Percentiles rank a stretch among this genome's conserved stretches.
Evolutionary conservation across 345 rosid genomes (phyloP).

Genomic region (Salix caprea): DNA sequence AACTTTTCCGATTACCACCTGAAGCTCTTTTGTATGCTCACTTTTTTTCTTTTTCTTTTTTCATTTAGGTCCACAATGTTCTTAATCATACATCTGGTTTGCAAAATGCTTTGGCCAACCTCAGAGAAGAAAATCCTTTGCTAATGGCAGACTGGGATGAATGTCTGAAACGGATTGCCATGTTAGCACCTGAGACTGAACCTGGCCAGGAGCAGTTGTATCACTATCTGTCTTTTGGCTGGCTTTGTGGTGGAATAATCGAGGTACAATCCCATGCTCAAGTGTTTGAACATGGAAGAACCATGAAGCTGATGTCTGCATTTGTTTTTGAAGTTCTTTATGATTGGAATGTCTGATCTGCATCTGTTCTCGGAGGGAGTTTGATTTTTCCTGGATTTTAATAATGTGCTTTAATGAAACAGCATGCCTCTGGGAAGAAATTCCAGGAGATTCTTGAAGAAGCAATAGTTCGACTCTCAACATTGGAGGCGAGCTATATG

Average conservation of each 20-base stretch:
- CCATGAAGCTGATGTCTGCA: neutral
- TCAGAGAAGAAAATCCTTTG: constrained; percentile 55
- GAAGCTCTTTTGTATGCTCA: constrained; percentile 10
- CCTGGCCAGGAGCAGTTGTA: constrained; percentile 77
- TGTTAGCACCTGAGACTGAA: constrained; percentile 65
- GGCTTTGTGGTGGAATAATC: constrained; percentile 91
- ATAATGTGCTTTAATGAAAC: constrained; percentile 19
- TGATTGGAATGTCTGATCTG: neutral
- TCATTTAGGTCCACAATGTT: constrained; percentile 74
- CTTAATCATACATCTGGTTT: constrained; percentile 96
- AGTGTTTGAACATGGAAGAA: neutral
- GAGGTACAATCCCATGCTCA: constrained; percentile 53
- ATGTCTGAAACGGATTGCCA: constrained; percentile 63
- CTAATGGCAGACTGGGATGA: constrained; percentile 75
- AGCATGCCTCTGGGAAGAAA: constrained; percentile 90
- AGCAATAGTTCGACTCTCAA: constrained; percentile 57
- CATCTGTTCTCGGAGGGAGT: neutral
- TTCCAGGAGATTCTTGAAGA: constrained; percentile 89
- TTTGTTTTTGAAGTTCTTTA: neutral
- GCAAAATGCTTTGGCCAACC: constrained; percentile 64
- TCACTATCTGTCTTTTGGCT: constrained; percentile 84
- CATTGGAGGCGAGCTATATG: constrained; percentile 78
- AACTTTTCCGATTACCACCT: constrained; percentile 9
- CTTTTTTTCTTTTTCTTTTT: constrained; percentile 14
- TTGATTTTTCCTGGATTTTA: neutral